A percentile compares a stretch with the other conserved stretches of the same genome.
phyloP scores from a whole-genome alignment of 1,284 basidiomycete species.

The Mycena sp. region DNA sequence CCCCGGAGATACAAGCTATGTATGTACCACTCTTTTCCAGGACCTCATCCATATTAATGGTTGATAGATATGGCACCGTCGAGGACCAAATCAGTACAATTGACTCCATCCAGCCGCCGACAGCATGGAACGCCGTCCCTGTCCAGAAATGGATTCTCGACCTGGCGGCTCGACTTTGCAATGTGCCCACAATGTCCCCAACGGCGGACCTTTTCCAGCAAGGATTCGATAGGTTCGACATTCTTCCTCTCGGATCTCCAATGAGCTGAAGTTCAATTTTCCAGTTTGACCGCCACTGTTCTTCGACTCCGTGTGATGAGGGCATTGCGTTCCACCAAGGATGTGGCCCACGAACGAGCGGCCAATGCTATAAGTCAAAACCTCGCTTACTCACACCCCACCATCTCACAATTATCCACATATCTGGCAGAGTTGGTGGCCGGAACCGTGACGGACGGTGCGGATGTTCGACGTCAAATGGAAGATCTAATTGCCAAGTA shows the following conservation, averaged over 20 bases:
- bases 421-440: slow-evolving; percentile 34
- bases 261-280: too few relatives aligned
- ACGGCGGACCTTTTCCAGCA: slow-evolving; percentile 53
- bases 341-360: neutral
- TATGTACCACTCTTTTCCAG: slow-evolving; percentile 35
- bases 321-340: slow-evolving; percentile 33
- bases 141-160: slow-evolving; percentile 43
- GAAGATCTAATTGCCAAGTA: slow-evolving; percentile 48
- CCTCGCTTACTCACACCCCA: slow-evolving; percentile 45
- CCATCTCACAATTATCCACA: slow-evolving; percentile 41
- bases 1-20: slow-evolving; percentile 48
- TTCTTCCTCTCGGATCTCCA: too few relatives aligned
- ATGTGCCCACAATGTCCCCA: slow-evolving; percentile 16
- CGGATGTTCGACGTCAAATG: too few relatives aligned
- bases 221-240: slow-evolving; percentile 52
- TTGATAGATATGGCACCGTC: slow-evolving; percentile 20
- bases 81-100: slow-evolving; percentile 21
- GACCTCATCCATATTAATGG: neutral
- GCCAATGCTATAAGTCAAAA: slow-evolving; percentile 34
- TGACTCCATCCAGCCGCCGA: slow-evolving; percentile 28
- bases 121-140: slow-evolving; percentile 36
- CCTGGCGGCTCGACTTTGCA: slow-evolving; percentile 34
- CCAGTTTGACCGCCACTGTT: slow-evolving; percentile 47
- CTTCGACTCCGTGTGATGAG: slow-evolving; percentile 45
- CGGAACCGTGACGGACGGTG: slow-evolving; percentile 31